Percentiles rank a stretch among this genome's conserved stretches.
Evolutionary conservation across 352 stramenopile genomes (phyloP).

Genomic region (Pythium sp.): DNA sequence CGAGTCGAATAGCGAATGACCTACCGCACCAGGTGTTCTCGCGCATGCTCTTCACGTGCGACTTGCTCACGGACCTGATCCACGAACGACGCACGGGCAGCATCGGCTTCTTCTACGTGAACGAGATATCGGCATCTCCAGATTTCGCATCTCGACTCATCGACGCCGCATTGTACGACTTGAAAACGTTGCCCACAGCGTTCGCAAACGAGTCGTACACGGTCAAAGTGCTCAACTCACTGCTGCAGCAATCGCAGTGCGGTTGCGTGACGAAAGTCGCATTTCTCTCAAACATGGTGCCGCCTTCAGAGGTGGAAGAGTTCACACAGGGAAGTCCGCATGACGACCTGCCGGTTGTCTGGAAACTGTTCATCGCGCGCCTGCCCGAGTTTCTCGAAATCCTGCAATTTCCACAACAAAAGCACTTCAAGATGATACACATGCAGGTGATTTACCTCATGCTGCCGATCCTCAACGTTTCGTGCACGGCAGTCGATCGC

Average conservation of each 20-base stretch:
- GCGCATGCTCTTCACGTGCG: slow-evolving; percentile 77
- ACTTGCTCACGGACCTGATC: slow-evolving; percentile 75
- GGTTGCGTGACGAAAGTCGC: slow-evolving; percentile 63
- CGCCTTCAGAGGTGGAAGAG: slow-evolving; percentile 5
- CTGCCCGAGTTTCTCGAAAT: slow-evolving; percentile 41
- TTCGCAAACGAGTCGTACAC: slow-evolving; percentile 71
- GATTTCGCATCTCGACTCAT: slow-evolving; percentile 35
- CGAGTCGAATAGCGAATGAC: slow-evolving; percentile 30
- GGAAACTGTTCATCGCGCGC: slow-evolving; percentile 47
- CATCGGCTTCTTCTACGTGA: slow-evolving; percentile 50
- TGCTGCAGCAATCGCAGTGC: slow-evolving; percentile 68
- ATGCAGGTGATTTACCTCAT: slow-evolving; percentile 75
- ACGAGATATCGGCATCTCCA: slow-evolving; percentile 32
- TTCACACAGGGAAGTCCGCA: slow-evolving; percentile 42
- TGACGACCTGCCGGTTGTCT: slow-evolving; percentile 57
- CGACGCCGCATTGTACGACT: slow-evolving; percentile 38
- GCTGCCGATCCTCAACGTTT: slow-evolving; percentile 73
- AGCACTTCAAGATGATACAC: slow-evolving; percentile 55
- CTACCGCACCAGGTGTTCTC: slow-evolving; percentile 46
- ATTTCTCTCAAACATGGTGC: slow-evolving; percentile 20
- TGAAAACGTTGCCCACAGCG: slow-evolving; percentile 46
- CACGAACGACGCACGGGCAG: slow-evolving; percentile 61
- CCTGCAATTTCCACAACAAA: slow-evolving; percentile 24
- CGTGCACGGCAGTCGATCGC: slow-evolving; percentile 52
- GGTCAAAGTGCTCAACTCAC: slow-evolving; percentile 76